These are phyloP conservation scores for Penicillium paxilli DNA, from an alignment of 495 filamentous ascomycete genomes.

Conservation along the genomic window DNA sequence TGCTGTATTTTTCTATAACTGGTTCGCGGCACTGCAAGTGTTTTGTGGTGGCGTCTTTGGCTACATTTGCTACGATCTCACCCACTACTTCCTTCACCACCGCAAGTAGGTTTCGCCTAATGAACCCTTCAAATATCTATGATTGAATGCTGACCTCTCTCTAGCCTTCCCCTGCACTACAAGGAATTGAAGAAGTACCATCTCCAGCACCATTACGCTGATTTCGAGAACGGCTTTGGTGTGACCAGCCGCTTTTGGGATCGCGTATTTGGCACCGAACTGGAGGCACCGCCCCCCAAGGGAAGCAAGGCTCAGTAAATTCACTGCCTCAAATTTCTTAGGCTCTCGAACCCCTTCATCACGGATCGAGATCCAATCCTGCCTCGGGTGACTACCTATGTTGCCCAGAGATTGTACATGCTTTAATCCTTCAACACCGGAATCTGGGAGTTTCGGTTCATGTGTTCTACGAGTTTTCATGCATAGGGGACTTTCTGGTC, in stretches of 20 bases:
- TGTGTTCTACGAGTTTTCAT: slow-evolving; percentile 15
- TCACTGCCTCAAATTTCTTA: background rate
- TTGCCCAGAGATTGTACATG: slow-evolving; percentile 13
- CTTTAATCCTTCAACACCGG: slow-evolving; percentile 9
- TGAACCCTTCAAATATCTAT: background rate
- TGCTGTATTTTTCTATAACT: slow-evolving; percentile 78
- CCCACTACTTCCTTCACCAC: slow-evolving; percentile 99
- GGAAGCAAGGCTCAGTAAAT: slow-evolving; percentile 58
- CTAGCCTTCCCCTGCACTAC: slow-evolving; percentile 79
- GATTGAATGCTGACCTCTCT: slow-evolving; percentile 14
- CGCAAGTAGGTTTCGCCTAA: slow-evolving; percentile 61
- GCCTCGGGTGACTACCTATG: slow-evolving; percentile 1
- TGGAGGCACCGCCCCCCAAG: slow-evolving; percentile 49
- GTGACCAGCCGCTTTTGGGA: slow-evolving; percentile 99
- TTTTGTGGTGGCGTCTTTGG: slow-evolving; percentile 93
- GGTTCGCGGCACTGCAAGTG: slow-evolving; percentile 72
- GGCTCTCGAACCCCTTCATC: slow-evolving; percentile 4
- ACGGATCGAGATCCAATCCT: slow-evolving; percentile 26
- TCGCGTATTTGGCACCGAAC: slow-evolving; percentile 82
- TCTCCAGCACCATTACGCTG: slow-evolving; percentile 92
- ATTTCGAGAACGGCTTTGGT: slow-evolving; percentile 97
- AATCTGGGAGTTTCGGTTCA: slow-evolving; percentile 19
- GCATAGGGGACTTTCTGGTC: slow-evolving; percentile 16
- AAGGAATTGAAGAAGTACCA: slow-evolving; percentile 93
- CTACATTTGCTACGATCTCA: slow-evolving; percentile 94